phyloP scores from a whole-genome alignment of 2,329 filamentous ascomycete species.

The Clonostachys byssicola region DNA sequence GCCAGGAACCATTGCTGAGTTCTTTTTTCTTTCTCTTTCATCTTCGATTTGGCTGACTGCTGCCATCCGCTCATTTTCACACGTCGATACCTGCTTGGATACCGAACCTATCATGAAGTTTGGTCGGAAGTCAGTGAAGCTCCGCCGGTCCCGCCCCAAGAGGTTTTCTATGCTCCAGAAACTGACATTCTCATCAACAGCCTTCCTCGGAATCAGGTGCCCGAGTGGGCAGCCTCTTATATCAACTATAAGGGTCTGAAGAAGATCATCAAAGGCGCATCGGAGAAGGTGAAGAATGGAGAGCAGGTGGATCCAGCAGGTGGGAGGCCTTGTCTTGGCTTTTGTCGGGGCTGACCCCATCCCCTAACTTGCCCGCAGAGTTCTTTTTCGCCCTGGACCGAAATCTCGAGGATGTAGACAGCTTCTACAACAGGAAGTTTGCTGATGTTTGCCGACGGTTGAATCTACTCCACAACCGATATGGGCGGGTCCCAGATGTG shows the following conservation, averaged over 20 bases:
- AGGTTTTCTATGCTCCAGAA: not conserved
- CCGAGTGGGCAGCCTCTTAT: constrained; percentile 79
- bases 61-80: not conserved
- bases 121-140: constrained; percentile 49
- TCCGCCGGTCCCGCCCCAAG: not conserved
- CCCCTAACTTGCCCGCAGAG: constrained; percentile 50
- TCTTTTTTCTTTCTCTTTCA: not conserved
- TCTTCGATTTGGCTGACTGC: not conserved
- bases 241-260: constrained; percentile 92
- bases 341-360: not conserved
- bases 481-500: constrained; percentile 69
- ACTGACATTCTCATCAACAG: constrained; percentile 24
- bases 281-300: constrained; percentile 60
- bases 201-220: constrained; percentile 78
- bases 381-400: constrained; percentile 97
- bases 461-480: constrained; percentile 82
- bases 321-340: constrained; percentile 40
- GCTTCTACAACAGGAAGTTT: constrained; percentile 96
- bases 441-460: constrained; percentile 79
- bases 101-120: constrained; percentile 49
- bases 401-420: constrained; percentile 94
- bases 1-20: too few species aligned
- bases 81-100: too few species aligned
- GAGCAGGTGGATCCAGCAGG: constrained; percentile 85
- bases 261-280: constrained; percentile 85